These are phyloP conservation scores for Dactylis glomerata DNA, from an alignment of 176 grass and related monocot genomes.

Conservation along the genomic window DNA sequence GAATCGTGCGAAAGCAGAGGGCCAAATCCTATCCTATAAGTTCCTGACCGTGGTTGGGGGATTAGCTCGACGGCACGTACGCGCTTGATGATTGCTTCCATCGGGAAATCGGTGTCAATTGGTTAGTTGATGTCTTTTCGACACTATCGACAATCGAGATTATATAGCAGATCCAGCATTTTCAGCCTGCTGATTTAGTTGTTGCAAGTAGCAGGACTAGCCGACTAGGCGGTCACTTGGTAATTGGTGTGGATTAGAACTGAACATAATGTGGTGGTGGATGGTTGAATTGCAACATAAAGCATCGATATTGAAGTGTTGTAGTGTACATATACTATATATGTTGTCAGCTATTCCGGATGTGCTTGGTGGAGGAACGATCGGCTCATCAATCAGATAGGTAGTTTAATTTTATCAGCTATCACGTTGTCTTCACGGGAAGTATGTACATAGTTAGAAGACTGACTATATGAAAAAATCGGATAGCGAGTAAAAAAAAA, in stretches of 20 bases:
- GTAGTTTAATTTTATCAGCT: too few species aligned
- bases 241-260: not conserved
- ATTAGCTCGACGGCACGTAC: constrained; percentile 9
- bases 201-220: not conserved
- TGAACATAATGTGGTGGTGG: not conserved
- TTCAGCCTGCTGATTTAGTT: not conserved
- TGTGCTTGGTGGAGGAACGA: not conserved
- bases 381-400: not conserved
- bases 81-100: not conserved
- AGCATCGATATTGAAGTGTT: not conserved
- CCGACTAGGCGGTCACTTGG: not conserved
- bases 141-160: not conserved
- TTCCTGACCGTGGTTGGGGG: constrained; percentile 15
- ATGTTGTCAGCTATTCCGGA: not conserved
- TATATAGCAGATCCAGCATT: not conserved
- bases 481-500: too few species aligned
- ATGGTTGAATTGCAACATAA: not conserved
- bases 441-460: too few species aligned
- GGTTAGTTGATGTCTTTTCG: not conserved
- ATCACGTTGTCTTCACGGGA: too few species aligned
- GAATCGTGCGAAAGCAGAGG: constrained; percentile 23
- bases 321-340: not conserved
- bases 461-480: too few species aligned
- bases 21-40: constrained; percentile 50
- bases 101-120: not conserved